phyloP scores from a whole-genome alignment of 2,329 filamentous ascomycete species.

The Lasiodiplodia sp. region DNA sequence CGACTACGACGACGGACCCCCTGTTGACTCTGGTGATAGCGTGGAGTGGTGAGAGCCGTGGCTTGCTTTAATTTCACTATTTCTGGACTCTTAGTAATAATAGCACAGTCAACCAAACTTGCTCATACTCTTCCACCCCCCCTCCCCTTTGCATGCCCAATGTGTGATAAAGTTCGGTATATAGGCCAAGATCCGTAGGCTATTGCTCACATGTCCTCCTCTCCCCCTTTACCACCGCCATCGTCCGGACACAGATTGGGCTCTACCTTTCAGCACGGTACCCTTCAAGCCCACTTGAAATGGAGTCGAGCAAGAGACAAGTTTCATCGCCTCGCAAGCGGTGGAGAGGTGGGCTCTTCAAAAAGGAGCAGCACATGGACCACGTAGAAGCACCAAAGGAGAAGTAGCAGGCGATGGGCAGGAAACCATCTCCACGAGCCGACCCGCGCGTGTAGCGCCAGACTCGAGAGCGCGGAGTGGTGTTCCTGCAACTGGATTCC shows the following conservation, averaged over 20 bases:
- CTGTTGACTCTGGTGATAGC: background rate
- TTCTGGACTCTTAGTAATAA: too few species aligned
- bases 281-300: background rate
- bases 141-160: background rate
- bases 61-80: too few species aligned
- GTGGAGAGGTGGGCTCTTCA: background rate
- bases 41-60: too few species aligned
- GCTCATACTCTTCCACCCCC: background rate
- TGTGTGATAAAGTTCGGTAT: background rate
- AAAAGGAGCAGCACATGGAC: background rate
- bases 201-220: background rate
- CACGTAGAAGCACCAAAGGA: background rate
- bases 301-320: background rate
- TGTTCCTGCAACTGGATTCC: background rate
- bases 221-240: background rate
- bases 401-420: background rate
- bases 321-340: background rate
- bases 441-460: background rate
- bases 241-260: background rate
- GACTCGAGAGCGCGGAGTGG: background rate
- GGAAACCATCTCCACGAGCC: background rate
- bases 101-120: background rate
- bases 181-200: background rate
- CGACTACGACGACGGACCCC: background rate
- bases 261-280: background rate